Evolutionary conservation across 306 rosid genomes (phyloP).

Genomic region (Corylus avellana): DNA sequence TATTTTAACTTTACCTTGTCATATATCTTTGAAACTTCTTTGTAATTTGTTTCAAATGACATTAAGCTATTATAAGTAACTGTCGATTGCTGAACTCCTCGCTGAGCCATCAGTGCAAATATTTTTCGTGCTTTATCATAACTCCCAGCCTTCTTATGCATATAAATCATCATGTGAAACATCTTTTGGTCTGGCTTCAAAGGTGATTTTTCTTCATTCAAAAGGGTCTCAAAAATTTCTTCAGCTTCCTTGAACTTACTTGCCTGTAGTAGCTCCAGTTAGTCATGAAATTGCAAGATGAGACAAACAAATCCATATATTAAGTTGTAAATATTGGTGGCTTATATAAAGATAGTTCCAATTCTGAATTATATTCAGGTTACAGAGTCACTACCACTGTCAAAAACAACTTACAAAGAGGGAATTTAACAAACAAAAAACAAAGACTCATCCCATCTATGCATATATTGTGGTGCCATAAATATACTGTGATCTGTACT

Average conservation of each 20-base stretch:
- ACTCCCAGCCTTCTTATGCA: slow-evolving; percentile 84
- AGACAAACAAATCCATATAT: slow-evolving; percentile 17
- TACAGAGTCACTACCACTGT: not conserved
- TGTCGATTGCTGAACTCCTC: slow-evolving; percentile 71
- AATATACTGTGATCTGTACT: not conserved
- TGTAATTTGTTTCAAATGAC: slow-evolving; percentile 87
- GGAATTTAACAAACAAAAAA: not conserved
- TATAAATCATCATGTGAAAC: slow-evolving; percentile 96
- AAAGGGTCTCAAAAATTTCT: slow-evolving; percentile 68
- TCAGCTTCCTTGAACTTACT: slow-evolving; percentile 82
- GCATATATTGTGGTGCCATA: not conserved
- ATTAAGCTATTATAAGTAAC: slow-evolving; percentile 89
- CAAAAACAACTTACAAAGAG: not conserved
- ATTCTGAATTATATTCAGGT: not conserved
- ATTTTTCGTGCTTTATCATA: slow-evolving; percentile 83
- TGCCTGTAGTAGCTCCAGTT: slow-evolving; percentile 52
- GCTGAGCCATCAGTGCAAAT: slow-evolving; percentile 74
- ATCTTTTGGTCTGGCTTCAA: slow-evolving; percentile 88
- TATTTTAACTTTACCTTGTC: slow-evolving; percentile 68
- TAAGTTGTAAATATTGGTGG: not conserved
- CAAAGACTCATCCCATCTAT: not conserved
- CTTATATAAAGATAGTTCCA: not conserved
- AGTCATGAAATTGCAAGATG: slow-evolving; percentile 29
- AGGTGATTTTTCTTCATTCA: slow-evolving; percentile 61
- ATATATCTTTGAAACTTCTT: slow-evolving; percentile 86